Evolutionary conservation across 495 filamentous ascomycete species (phyloP).

Genomic region (Aspergillus kassunensis): DNA sequence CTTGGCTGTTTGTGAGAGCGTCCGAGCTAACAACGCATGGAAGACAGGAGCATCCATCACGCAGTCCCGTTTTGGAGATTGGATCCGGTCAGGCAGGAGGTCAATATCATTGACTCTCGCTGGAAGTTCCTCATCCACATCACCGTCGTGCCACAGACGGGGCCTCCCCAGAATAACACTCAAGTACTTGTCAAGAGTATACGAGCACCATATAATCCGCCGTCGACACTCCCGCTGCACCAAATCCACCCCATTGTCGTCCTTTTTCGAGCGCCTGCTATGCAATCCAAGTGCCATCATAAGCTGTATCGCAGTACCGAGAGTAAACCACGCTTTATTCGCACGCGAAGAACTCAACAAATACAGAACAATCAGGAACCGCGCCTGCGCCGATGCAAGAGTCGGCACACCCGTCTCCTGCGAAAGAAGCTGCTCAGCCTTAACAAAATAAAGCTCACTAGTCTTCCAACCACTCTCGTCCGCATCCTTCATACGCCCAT

Average conservation of each 20-base stretch:
- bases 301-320: constrained; percentile 26
- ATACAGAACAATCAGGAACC: constrained; percentile 27
- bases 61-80: constrained; percentile 18
- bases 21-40: constrained; percentile 23
- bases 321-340: constrained; percentile 28
- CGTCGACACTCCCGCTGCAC: constrained; percentile 20
- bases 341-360: constrained; percentile 26
- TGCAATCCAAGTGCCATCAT: constrained; percentile 30
- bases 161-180: constrained; percentile 29
- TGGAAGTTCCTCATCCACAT: constrained; percentile 25
- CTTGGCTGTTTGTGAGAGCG: constrained; percentile 21
- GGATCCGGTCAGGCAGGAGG: neutral
- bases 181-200: constrained; percentile 29
- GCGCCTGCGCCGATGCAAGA: constrained; percentile 22
- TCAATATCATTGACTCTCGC: constrained; percentile 23
- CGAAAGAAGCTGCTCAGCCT: constrained; percentile 20
- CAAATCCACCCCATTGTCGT: neutral
- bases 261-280: constrained; percentile 9
- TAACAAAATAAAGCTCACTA: constrained; percentile 24
- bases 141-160: constrained; percentile 24
- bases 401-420: constrained; percentile 19
- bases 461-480: constrained; percentile 15
- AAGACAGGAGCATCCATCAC: constrained; percentile 28
- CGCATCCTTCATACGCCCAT: constrained; percentile 15
- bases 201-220: constrained; percentile 28